phyloP scores from a whole-genome alignment of 202 grass and related monocot genomes.

The Cymbopogon flexuosus region DNA sequence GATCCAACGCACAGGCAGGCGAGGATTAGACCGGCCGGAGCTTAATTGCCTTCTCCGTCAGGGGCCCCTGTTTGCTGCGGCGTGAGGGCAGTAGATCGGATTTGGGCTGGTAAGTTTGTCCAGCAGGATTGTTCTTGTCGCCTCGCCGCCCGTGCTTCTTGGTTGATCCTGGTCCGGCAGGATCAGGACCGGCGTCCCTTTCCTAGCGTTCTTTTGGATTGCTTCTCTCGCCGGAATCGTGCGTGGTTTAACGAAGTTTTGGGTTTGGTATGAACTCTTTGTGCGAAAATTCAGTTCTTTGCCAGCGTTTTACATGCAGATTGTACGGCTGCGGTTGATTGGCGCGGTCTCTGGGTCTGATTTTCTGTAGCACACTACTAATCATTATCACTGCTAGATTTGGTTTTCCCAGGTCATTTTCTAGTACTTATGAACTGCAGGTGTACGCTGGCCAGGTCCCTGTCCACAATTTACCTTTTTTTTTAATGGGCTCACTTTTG shows the following conservation, averaged over 20 bases:
- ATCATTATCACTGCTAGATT: conserved; percentile 31
- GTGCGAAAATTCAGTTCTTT: conserved; percentile 12
- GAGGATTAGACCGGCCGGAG: conserved; percentile 21
- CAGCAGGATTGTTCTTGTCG: background rate
- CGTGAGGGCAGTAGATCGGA: conserved; percentile 22
- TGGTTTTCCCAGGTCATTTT: conserved; percentile 39
- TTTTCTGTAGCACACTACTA: conserved; percentile 24
- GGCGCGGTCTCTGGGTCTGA: conserved; percentile 3
- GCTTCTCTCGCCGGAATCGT: background rate
- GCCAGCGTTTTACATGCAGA: conserved; percentile 37
- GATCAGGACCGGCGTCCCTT: conserved; percentile 5
- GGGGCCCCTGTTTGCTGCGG: background rate
- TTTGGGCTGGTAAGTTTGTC: conserved; percentile 13
- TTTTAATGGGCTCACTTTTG: conserved; percentile 24
- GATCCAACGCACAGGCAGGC: conserved; percentile 19
- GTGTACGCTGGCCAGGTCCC: conserved; percentile 37
- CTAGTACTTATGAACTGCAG: conserved; percentile 35
- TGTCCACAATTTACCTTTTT: conserved; percentile 41
- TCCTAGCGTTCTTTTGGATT: conserved; percentile 11
- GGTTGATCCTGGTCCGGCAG: background rate
- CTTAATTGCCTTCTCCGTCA: conserved; percentile 10
- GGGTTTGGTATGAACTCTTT: background rate
- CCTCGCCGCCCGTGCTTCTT: background rate
- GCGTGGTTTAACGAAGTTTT: background rate
- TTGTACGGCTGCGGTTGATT: conserved; percentile 8